phyloP scores from a whole-genome alignment of 1,284 basidiomycete genomes.

The Cutaneotrichosporon sp. region DNA sequence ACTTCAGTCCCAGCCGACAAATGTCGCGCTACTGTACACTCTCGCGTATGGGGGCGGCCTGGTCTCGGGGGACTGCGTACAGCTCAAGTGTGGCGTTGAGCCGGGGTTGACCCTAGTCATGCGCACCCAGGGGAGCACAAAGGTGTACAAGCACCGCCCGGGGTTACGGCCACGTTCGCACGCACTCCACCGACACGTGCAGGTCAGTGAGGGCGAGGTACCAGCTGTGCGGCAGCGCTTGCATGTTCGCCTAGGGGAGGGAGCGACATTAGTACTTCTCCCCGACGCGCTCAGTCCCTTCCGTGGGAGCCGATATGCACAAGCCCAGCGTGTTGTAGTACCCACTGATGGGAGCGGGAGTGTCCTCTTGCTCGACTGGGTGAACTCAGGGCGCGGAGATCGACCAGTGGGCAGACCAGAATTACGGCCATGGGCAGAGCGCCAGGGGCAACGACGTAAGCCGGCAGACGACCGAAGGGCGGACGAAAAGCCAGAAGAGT shows the following conservation, averaged over 20 bases:
- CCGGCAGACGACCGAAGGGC: no score
- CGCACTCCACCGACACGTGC: neutral
- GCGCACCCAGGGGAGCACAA: slow-evolving; percentile 73
- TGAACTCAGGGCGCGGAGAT: slow-evolving; percentile 68
- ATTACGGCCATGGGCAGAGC: neutral
- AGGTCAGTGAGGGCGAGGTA: neutral
- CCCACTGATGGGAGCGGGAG: slow-evolving; percentile 50
- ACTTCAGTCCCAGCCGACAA: slow-evolving; percentile 43
- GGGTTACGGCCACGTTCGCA: slow-evolving; percentile 47
- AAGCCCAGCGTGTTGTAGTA: slow-evolving; percentile 65
- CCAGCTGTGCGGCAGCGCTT: slow-evolving; percentile 47
- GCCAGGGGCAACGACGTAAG: neutral
- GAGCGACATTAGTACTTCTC: slow-evolving; percentile 67
- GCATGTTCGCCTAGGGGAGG: slow-evolving; percentile 55
- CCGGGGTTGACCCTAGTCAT: slow-evolving; percentile 33
- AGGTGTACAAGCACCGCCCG: slow-evolving; percentile 75
- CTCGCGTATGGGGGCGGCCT: slow-evolving; percentile 90
- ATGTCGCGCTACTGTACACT: slow-evolving; percentile 68
- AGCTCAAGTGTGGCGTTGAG: slow-evolving; percentile 62
- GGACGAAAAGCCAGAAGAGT: no score
- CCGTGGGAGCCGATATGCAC: slow-evolving; percentile 70
- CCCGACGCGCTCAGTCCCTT: slow-evolving; percentile 92
- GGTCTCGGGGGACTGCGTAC: slow-evolving; percentile 76
- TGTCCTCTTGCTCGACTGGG: slow-evolving; percentile 76
- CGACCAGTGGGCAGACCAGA: slow-evolving; percentile 1